Base-by-base conservation (phyloP, 345 rosid genomes). In the Citrus reticulata region DNA sequence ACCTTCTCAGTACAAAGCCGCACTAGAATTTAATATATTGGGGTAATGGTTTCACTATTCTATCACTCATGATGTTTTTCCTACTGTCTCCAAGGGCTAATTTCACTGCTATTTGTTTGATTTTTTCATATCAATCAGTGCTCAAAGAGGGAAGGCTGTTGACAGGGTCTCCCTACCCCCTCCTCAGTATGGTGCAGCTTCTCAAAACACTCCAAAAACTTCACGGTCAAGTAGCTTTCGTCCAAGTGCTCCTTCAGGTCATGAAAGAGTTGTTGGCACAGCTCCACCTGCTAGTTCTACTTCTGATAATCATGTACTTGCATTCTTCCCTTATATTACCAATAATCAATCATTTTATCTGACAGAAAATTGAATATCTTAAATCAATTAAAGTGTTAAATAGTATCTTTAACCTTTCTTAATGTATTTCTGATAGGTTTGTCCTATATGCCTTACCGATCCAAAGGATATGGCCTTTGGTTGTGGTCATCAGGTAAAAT, bases 1-100 rank as follows among this genome's bases (percentile, higher is more conserved):
- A 75, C 99, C 99, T 74, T 74, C 91, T 73, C 98, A 96, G 82
- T 94, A 96, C 84, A 94, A 90, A 84, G 99, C 99, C 32, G 91
- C 98, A 4, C 82, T 92, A 60, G 99, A 97, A 82, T 93, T 91
- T 76, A 88, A 84, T 72, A 79, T 97, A 46, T 79, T 97, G 80
- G 99, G 99, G 99, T 94, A 87, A 82, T 7, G 25, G 25, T 66
- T 24, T 35, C 46, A 54, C 61, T 46, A 55, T 39, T 57, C 37
- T 19, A 25, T 20, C 39, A 30, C 49, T 68, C 9, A 3, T 42
- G 64, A 63, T 9, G 32, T 24, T 65, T 70, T 39, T 55, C 29
- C 58, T 81, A 70, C 46, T 1, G 0, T 16, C 29, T 68, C 4
- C 37, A 22, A 13, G 7, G 73, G 10, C 35, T 54, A 35, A 66